Evolutionary conservation across 2,329 filamentous ascomycete species (phyloP), one percentile per base, ranked within the genome.

Genomic region (Ceratocystis eucalypticola): DNA sequence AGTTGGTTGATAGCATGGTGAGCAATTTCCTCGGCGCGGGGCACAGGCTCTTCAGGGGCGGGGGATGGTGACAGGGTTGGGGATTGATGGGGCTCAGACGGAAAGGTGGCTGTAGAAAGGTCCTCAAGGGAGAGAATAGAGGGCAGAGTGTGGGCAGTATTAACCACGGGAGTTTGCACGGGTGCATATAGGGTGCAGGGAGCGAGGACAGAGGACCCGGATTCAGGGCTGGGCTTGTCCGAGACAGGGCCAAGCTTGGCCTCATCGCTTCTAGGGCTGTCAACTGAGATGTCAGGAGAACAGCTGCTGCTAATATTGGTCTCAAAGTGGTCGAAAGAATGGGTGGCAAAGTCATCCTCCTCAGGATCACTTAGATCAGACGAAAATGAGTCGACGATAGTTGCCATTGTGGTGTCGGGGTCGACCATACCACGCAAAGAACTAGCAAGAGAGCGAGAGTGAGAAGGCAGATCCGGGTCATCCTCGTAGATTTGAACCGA

Each of bases 1-100:
- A 99, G 84, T 76, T 99, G 94, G 76, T 97, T 97, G 74, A 94
- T 83, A 69, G 96, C 86, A 74, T 99, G 94, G 75, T 96, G 96
- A 71, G 83, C 82, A 70, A 94, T 74, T 37, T 74, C 70, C 65
- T 80, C 75, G 53, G 78, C 45, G 69, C 67, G 46, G 69, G 68
- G 64, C 2, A 65, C 62, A 5, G 67, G 64, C 37, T 68, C 67
- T n/a, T 46, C 41, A 8, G 44, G 44, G n/a, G 7, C 61, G 37
- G 61, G 61, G 10, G 61, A 50, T 17, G 65, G 45, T 57, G 55
- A 44, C 5, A 30, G 57, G 41, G 59, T 41, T 28, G 44, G 46
- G 7, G 20, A 3, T 25, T 37, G 17, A 8, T 53, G 44, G 22
- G 15, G 15, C 3, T 28, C 3, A 5, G 48, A 28, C 12, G 46